Base-by-base conservation (phyloP, 106 monocot species). In the Acanthochlamys bracteata region DNA sequence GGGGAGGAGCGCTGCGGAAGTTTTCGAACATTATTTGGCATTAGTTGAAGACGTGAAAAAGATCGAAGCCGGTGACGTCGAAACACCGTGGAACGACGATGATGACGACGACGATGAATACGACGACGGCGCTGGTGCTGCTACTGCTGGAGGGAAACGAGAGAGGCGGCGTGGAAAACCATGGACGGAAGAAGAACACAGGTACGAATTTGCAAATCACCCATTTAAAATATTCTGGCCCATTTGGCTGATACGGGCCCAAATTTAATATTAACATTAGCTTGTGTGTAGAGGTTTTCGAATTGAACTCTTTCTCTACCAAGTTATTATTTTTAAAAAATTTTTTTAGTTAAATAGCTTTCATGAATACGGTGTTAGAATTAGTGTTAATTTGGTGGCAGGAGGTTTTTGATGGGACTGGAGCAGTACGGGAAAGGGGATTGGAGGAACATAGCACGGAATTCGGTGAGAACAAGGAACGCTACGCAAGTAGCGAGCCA, bases 161-260 rank as follows among this genome's bases (percentile, higher is more conserved):
- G 21, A 63, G 63, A n/a, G 22, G 10, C n/a, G 40, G 43, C 39
- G 23, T 11, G 63, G 45, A 0, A 63, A 16, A 14, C 63, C 63
- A 2, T 63, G 63, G 63, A 45, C 63, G 10, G 45, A 63, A 14
- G 63, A 63, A 11, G 63, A 63, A 21, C 63, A 63, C 22, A 63
- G 21, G 63, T 63, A 11, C 7, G 62, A 20, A 4, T 24, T 12
- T 61, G 1, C 1, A 3, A 33, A 33, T 33, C 33, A 3, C 33
- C 33, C 33, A 33, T 33, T 33, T n/a, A n/a, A n/a, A n/a, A n/a
- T n/a, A n/a, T n/a, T n/a, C n/a, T 3, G 33, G 33, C 33, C 33
- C 33, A 33, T 33, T 33, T 33, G 6, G 6, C 33, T 33, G 1
- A 1, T 33, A 3, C 6, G 4, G 33, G 33, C 33, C 33, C 6